phyloP scores from a whole-genome alignment of 371 early-diverging fungal genomes.

The Rhizopus delemar region DNA sequence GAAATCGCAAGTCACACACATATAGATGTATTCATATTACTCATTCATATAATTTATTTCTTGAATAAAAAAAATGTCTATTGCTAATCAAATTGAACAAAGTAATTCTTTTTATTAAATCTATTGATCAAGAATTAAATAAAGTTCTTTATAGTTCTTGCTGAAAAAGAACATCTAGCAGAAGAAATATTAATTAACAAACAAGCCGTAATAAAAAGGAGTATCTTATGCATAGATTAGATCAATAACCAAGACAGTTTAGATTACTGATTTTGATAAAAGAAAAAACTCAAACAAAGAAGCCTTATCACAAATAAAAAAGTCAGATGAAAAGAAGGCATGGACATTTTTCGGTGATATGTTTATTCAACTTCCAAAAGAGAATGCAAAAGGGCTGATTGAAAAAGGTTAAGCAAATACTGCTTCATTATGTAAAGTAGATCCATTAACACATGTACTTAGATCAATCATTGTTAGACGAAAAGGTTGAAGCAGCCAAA shows the following conservation, averaged over 20 bases:
- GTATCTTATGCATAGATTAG: background rate
- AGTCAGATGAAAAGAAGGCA: constrained; percentile 51
- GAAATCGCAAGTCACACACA: constrained; percentile 13
- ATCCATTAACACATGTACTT: background rate
- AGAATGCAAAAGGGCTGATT: constrained; percentile 39
- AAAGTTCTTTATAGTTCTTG: constrained; percentile 37
- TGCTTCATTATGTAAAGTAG: background rate
- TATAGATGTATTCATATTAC: background rate
- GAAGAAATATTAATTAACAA: constrained; percentile 64
- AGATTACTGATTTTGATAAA: constrained; percentile 67
- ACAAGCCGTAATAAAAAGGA: constrained; percentile 47
- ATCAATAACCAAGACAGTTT: background rate
- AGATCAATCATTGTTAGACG: constrained; percentile 50
- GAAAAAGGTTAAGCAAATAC: constrained; percentile 38
- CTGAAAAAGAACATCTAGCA: constrained; percentile 57
- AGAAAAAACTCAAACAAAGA: constrained; percentile 63
- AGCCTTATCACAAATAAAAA: constrained; percentile 55
- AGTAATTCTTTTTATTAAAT: constrained; percentile 5
- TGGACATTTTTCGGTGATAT: constrained; percentile 70
- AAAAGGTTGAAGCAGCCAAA: constrained; percentile 45
- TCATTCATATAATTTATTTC: background rate
- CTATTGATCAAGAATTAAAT: background rate
- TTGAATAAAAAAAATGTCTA: constrained; percentile 2
- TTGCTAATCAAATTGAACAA: constrained; percentile 27
- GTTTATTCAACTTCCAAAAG: constrained; percentile 59